A percentile compares a stretch with the other conserved stretches of the same genome.
phyloP scores from a whole-genome alignment of 148 eudicot species.

The Rhododendron griersonianum region DNA sequence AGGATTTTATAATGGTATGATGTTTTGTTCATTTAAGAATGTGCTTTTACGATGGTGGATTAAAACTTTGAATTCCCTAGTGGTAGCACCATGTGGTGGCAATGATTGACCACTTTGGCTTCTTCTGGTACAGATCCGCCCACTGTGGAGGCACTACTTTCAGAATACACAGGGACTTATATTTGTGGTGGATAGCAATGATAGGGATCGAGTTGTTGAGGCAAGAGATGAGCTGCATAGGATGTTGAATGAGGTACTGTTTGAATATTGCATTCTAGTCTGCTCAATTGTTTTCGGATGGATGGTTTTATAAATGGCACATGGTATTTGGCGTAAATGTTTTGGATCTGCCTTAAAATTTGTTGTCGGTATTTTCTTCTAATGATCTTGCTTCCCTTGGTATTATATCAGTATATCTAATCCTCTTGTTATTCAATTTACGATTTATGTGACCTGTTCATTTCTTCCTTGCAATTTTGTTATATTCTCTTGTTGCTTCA shows the following conservation, averaged over 20 bases:
- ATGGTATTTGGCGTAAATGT: neutral
- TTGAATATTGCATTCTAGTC: neutral
- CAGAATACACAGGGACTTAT: slow-evolving; percentile 56
- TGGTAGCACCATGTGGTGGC: no score
- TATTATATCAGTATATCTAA: neutral
- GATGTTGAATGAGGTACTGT: slow-evolving; percentile 52
- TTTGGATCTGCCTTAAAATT: neutral
- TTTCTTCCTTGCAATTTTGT: neutral
- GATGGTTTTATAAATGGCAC: neutral
- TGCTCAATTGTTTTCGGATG: neutral
- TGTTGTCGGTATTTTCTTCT: neutral
- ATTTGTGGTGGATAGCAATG: slow-evolving; percentile 56
- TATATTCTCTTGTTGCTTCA: neutral
- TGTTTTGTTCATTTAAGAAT: neutral
- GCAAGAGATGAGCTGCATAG: slow-evolving; percentile 48
- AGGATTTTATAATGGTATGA: neutral
- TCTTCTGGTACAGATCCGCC: slow-evolving; percentile 39
- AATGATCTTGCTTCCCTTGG: neutral
- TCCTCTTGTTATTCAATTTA: neutral
- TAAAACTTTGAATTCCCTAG: neutral
- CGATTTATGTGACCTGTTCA: neutral
- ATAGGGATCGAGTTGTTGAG: slow-evolving; percentile 54
- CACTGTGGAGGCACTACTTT: slow-evolving; percentile 58
- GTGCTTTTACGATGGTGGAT: neutral
- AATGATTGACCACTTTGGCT: neutral